Base-by-base conservation (phyloP, 306 rosid genomes). In the Fragaria nilgerrensis region DNA sequence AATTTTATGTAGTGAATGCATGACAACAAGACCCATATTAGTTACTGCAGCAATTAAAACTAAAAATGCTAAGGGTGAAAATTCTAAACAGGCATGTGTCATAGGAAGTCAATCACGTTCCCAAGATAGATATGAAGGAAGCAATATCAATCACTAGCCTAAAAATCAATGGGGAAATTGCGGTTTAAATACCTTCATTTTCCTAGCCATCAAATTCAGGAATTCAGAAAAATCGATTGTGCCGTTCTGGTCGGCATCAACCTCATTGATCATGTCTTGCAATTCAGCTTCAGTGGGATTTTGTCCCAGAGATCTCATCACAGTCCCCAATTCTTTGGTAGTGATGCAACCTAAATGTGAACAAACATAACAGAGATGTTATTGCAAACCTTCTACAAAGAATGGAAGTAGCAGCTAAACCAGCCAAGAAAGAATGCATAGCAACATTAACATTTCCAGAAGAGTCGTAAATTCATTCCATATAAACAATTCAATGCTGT, bases 241-340 rank as follows among this genome's bases (percentile, higher is more conserved):
- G 76, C 84, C 84, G 48, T 80, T 80, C 68, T 80, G 79, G 12
- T 80, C 80, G 68, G 80, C 80, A 80, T 80, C 84, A 37, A 75
- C 84, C 63, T 80, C 84, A 68, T 36, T 80, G 79, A 80, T 80
- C 84, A 80, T 80, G 61, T 80, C 79, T 68, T 80, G 84, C 70
- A 80, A 58, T 48, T 80, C 84, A 74, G 79, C 84, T 61, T 75
- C 79, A 2, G 79, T 75, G 64, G 84, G 84, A 36, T 80, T 80
- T 29, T 80, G 79, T 39, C 84, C 84, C 76, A 80, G 68, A 80
- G 84, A 74, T 75, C 76, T 75, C 84, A 80, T 75, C 76, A 80
- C 84, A n/a, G 79, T 80, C 14, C 84, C 84, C 80, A 80, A 69
- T 58, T 80, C 84, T 61, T 75, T 75, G 48, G 80, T 80, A 39